phyloP scores from a whole-genome alignment of 805 yeast species.

The Candida orba region DNA sequence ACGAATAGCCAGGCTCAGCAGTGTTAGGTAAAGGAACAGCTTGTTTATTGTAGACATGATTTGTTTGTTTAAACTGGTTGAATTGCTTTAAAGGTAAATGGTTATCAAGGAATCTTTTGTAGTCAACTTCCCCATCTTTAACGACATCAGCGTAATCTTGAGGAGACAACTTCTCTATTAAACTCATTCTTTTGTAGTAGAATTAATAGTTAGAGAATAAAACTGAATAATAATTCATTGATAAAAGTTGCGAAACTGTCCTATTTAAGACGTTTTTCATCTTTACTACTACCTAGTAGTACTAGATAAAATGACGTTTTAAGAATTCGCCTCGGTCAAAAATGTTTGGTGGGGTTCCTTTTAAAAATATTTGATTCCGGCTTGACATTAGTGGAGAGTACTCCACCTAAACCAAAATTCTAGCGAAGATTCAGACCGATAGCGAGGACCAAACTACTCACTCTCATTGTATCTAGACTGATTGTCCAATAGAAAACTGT shows the following conservation, averaged over 20 bases:
- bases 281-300: too few relatives aligned
- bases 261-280: background rate
- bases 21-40: constrained; percentile 6
- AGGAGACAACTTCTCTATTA: background rate
- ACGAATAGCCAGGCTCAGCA: constrained; percentile 5
- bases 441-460: too few relatives aligned
- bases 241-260: background rate
- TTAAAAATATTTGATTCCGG: too few relatives aligned
- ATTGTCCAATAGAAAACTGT: too few relatives aligned
- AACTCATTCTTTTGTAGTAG: background rate
- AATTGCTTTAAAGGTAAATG: constrained; percentile 3
- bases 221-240: background rate
- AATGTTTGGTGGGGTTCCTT: too few relatives aligned
- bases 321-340: background rate
- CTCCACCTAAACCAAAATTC: too few relatives aligned
- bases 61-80: constrained; percentile 1
- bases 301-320: too few relatives aligned
- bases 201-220: background rate
- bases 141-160: background rate
- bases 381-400: too few relatives aligned
- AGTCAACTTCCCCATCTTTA: constrained; percentile 1
- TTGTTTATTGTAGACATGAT: constrained; percentile 2
- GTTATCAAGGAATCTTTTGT: background rate
- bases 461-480: too few relatives aligned
- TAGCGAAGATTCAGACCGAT: too few relatives aligned